A percentile compares a stretch with the other conserved stretches of the same genome.
Evolutionary conservation across 2,329 filamentous ascomycete genomes (phyloP).

Genomic region (Monosporascus sp.): DNA sequence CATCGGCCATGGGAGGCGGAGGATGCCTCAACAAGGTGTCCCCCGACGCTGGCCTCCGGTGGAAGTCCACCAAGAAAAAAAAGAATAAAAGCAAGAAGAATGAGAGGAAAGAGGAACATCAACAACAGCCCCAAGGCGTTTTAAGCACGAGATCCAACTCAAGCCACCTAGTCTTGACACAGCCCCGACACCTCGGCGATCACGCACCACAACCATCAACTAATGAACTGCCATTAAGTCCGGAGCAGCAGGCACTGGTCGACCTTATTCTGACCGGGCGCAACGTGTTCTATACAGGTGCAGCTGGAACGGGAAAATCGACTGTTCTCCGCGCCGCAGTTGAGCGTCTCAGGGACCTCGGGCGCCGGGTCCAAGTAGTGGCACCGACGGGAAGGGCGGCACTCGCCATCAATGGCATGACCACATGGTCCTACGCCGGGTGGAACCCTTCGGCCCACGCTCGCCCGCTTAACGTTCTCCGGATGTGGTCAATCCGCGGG

Average conservation of each 20-base stretch:
- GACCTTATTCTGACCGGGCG: slow-evolving; percentile 42
- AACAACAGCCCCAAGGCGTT: too few species aligned
- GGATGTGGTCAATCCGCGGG: slow-evolving; percentile 10
- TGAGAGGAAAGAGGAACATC: too few species aligned
- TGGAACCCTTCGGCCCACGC: slow-evolving; percentile 46
- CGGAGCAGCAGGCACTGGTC: slow-evolving; percentile 44
- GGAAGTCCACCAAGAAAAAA: too few species aligned
- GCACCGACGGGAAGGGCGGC: slow-evolving; percentile 58
- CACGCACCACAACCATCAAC: too few species aligned
- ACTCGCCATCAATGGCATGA: slow-evolving; percentile 49
- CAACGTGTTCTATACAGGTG: slow-evolving; percentile 62
- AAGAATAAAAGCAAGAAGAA: too few species aligned
- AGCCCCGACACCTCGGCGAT: too few species aligned
- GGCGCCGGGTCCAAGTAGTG: slow-evolving; percentile 41
- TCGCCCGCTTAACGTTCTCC: slow-evolving; percentile 30
- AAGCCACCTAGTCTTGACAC: too few species aligned
- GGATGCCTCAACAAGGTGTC: too few species aligned
- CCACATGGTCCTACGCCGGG: slow-evolving; percentile 52
- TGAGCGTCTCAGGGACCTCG: slow-evolving; percentile 27
- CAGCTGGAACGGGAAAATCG: slow-evolving; percentile 56
- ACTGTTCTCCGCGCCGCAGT: slow-evolving; percentile 47
- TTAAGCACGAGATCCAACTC: too few species aligned
- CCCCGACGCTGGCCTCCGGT: too few species aligned
- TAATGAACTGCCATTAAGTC: not conserved
- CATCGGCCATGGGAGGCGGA: too few species aligned